Conservation (phyloP, 2,329 filamentous ascomycete species). For the Colletotrichum endophyticum region DNA sequence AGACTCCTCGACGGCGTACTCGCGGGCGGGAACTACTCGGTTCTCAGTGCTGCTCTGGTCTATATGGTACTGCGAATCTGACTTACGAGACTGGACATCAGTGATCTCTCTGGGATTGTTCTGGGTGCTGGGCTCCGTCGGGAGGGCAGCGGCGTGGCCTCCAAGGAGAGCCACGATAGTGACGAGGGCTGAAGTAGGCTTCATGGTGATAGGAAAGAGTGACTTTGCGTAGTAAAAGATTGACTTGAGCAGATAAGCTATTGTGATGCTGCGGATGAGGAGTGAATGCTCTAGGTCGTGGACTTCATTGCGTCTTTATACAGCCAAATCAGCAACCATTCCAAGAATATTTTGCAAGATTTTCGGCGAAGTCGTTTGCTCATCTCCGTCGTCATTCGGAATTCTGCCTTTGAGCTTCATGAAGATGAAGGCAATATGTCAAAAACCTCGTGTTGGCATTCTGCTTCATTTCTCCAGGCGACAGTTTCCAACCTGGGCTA, state of each 20-base stretch:
- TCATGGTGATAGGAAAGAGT: not conserved
- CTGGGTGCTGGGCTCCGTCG: not conserved
- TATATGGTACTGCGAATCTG: fast-evolving
- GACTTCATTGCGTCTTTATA: not conserved
- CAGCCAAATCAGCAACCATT: not conserved
- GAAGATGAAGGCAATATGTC: not conserved
- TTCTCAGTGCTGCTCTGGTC: not conserved
- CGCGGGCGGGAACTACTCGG: not conserved
- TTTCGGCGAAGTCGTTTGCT: too few species aligned
- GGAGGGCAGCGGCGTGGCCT: not conserved
- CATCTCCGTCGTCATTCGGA: not conserved
- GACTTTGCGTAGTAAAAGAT: not conserved
- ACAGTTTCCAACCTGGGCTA: not conserved
- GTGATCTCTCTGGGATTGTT: not conserved
- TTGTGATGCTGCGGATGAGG: not conserved
- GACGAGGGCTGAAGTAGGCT: not conserved
- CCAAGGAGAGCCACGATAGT: not conserved
- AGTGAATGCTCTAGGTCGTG: not conserved
- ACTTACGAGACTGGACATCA: not conserved
- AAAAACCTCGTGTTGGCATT: not conserved
- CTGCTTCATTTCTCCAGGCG: not conserved
- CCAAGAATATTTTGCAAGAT: not conserved
- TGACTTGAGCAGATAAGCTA: not conserved
- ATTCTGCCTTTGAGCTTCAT: not conserved
- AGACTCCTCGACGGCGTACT: not conserved